These are phyloP conservation scores for Tieghemostelium lacteum DNA, from an alignment of 78 protist species.

Conservation along the genomic window DNA sequence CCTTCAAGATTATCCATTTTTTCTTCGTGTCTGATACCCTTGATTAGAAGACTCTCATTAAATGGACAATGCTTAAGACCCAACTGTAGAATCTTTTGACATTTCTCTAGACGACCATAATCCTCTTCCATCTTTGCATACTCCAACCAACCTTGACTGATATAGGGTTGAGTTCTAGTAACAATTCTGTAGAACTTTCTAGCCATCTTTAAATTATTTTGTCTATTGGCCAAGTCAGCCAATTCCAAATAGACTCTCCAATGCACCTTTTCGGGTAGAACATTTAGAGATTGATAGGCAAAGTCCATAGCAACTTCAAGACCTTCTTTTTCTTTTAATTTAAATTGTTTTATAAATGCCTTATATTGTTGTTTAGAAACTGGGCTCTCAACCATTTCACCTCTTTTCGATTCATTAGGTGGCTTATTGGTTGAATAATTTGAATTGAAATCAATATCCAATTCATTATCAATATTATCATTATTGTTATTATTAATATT, in stretches of 20 bases:
- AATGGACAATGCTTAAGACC: conserved; percentile 86
- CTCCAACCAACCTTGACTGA: conserved; percentile 90
- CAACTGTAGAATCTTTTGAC: conserved; percentile 80
- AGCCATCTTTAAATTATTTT: conserved; percentile 76
- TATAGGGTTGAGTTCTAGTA: conserved; percentile 66
- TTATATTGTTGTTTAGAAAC: conserved; percentile 72
- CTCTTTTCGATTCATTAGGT: conserved; percentile 56
- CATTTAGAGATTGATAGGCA: conserved; percentile 36
- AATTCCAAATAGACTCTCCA: conserved; percentile 88
- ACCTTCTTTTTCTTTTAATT: conserved; percentile 67
- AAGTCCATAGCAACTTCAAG: conserved; percentile 71
- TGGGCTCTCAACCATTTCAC: conserved; percentile 76
- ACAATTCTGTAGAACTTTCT: conserved; percentile 70
- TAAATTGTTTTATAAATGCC: conserved; percentile 64
- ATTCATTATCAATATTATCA: conserved; percentile 15
- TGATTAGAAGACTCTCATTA: conserved; percentile 85
- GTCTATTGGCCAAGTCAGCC: conserved; percentile 87
- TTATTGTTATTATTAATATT: neutral
- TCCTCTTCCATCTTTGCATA: conserved; percentile 94
- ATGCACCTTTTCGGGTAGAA: conserved; percentile 70
- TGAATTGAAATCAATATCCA: conserved; percentile 17
- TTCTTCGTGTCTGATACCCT: conserved; percentile 85
- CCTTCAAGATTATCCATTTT: conserved; percentile 82
- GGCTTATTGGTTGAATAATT: conserved; percentile 2
- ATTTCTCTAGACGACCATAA: conserved; percentile 81